Conservation (phyloP, 169 alveolate genomes). For the Eimeria necatrix region DNA sequence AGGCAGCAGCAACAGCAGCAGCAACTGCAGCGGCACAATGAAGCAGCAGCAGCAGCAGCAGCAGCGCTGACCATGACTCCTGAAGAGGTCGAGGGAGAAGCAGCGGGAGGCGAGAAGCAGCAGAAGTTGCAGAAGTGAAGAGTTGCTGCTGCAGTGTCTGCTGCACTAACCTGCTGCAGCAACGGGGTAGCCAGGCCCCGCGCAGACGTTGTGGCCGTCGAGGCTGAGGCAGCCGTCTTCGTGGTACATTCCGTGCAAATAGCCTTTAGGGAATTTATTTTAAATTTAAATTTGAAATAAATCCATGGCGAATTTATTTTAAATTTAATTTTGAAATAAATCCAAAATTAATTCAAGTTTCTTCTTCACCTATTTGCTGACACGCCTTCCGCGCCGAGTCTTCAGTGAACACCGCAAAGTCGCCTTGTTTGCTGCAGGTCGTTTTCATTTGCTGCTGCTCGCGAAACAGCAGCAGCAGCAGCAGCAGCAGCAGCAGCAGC, state of each 20-base stretch:
- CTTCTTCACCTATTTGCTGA: slow-evolving; percentile 85
- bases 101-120: neutral
- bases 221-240: slow-evolving; percentile 87
- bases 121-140: neutral
- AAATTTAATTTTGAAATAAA: neutral
- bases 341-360: no score
- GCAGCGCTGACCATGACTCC: slow-evolving; percentile 1
- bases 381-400: slow-evolving; percentile 92
- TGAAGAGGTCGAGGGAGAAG: neutral
- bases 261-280: slow-evolving; percentile 82
- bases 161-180: slow-evolving; percentile 83
- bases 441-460: no score
- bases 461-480: no score
- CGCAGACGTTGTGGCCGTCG: slow-evolving; percentile 91
- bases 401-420: slow-evolving; percentile 85
- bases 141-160: neutral
- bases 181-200: slow-evolving; percentile 89
- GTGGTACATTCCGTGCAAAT: slow-evolving; percentile 87
- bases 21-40: no score
- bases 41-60: no score
- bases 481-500: neutral
- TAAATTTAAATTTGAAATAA: neutral
- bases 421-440: slow-evolving; percentile 85
- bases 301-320: neutral
- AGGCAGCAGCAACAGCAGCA: no score